These are phyloP conservation scores for Ettlia oleoabundans DNA, from an alignment of 139 green algal genomes.

Conservation along the genomic window DNA sequence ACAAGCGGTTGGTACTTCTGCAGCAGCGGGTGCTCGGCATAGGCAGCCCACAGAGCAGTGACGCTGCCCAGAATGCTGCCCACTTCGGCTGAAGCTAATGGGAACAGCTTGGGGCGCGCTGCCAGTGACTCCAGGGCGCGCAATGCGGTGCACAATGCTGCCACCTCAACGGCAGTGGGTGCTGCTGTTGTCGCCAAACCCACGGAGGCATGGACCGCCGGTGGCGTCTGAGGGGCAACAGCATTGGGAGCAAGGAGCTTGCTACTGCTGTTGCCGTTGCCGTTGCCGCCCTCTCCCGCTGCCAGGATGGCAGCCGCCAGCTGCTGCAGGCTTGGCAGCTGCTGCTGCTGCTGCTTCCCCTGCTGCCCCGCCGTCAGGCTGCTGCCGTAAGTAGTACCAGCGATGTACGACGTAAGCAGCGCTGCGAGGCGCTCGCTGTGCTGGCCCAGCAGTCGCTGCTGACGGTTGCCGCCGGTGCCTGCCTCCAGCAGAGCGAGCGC, in stretches of 20 bases:
- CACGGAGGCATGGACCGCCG: background rate
- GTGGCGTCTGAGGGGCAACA: too few species aligned
- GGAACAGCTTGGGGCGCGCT: conserved; percentile 23
- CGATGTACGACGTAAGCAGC: background rate
- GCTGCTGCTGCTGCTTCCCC: background rate
- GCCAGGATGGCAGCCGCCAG: conserved; percentile 9
- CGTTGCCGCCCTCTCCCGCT: background rate
- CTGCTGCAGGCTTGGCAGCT: background rate
- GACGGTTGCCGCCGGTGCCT: background rate
- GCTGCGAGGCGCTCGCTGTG: conserved; percentile 20
- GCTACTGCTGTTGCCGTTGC: background rate
- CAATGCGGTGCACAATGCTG: conserved; percentile 37
- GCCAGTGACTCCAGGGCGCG: conserved; percentile 41
- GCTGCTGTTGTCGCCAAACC: background rate
- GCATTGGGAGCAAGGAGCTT: too few species aligned
- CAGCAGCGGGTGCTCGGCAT: conserved; percentile 8
- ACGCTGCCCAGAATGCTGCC: conserved; percentile 20
- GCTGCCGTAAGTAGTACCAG: background rate
- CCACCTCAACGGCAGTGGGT: background rate
- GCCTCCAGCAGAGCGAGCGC: conserved; percentile 36
- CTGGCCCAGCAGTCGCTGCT: conserved; percentile 25
- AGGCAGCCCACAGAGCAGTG: background rate
- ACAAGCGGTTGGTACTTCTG: background rate
- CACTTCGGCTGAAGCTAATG: background rate
- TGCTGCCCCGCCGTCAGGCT: background rate